Evolutionary conservation across 345 rosid species (phyloP), one percentile per base, ranked within the genome.

Genomic region (Cochlearia excelsa): DNA sequence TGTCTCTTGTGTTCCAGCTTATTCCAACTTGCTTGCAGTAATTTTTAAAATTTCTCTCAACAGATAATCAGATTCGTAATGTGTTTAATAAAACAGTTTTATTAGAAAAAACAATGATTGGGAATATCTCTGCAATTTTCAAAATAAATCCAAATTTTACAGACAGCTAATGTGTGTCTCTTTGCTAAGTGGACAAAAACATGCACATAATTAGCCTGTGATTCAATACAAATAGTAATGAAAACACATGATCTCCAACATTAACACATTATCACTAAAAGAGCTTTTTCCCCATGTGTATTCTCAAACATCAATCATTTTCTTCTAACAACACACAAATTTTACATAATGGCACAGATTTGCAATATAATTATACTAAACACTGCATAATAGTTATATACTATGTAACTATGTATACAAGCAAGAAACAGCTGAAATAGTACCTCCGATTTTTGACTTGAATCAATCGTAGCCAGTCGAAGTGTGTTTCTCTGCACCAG

Each of bases 401-500:
- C 26, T 47, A 27, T 51, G 23, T 16, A 16, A 16, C 23, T 16
- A 62, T 10, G 5, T 33, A 9, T 37, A 49, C n/a, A 30, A 30
- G 9, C 26, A 49, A 39, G 57, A 61, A 39, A 49, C 49, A 26
- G 42, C 37, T 38, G 8, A 51, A 41, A 51, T 30, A 50, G 48
- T 43, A 69, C 44, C 10, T 63, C 30, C 0, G 50, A 30, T 50
- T 0, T 53, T 37, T 51, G 30, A 61, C 40, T 23, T 61, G 61
- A 56, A 57, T 78, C 76, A 67, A 16, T 66, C 68, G 40, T 60
- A 46, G 72, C 84, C 74, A 6, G 61, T 61, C 7, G 75, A 77
- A 59, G 82, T 66, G 53, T 77, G 82, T 74, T 82, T 86, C 51
- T 68, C 75, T 10, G 87, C 90, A 38, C 91, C 90, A 6, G 89